These are phyloP conservation scores for Pisolithus tinctorius DNA, from an alignment of 768 basidiomycete species.

Conservation along the genomic window DNA sequence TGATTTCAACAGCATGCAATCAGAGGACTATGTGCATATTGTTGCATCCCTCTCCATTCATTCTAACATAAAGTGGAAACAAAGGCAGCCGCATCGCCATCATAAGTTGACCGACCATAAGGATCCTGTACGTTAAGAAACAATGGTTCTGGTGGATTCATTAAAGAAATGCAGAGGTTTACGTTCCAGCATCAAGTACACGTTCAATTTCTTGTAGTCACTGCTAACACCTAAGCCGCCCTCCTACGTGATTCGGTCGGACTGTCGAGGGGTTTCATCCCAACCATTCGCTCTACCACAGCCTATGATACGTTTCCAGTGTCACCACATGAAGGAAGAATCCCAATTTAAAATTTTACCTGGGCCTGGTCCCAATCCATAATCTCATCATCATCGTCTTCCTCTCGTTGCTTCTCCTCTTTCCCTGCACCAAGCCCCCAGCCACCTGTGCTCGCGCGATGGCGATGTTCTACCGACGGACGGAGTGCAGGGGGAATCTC, in stretches of 20 bases:
- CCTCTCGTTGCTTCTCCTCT: conserved; percentile 47
- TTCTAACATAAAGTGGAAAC: too few species aligned
- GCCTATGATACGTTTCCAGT: conserved; percentile 27
- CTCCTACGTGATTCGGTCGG: conserved; percentile 20
- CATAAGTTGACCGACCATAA: too few species aligned
- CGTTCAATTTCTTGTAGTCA: too few species aligned
- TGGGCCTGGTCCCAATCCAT: conserved; percentile 69
- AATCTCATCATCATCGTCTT: conserved; percentile 59
- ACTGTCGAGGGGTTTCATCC: conserved; percentile 33
- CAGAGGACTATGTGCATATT: too few species aligned
- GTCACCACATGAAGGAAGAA: neutral
- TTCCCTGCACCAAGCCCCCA: conserved; percentile 67
- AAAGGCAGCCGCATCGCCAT: neutral
- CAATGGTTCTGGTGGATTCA: too few species aligned
- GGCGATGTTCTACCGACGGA: conserved; percentile 36
- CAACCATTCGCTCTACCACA: conserved; percentile 53
- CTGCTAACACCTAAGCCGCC: too few species aligned
- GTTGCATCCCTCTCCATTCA: too few species aligned
- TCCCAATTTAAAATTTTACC: conserved; percentile 26
- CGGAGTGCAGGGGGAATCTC: conserved; percentile 26
- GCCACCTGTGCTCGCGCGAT: conserved; percentile 53
- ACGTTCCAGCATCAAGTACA: too few species aligned
- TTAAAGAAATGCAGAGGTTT: too few species aligned
- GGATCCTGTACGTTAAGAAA: too few species aligned
- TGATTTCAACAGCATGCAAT: too few species aligned